Evolutionary conservation across 2,329 filamentous ascomycete species (phyloP).

Genomic region (Macrophomina tecta): DNA sequence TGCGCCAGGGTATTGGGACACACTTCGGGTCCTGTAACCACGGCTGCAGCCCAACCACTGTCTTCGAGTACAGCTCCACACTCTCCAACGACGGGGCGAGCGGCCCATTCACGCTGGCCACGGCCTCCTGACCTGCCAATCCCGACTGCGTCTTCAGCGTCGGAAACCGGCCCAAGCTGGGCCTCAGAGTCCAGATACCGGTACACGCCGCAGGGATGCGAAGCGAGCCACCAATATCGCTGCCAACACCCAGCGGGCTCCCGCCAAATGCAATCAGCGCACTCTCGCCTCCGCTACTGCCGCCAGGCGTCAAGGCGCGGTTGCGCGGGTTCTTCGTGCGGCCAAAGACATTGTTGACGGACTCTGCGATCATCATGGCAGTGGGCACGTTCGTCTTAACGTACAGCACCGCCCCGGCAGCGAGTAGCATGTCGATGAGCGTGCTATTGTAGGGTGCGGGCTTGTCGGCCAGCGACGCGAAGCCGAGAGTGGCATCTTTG

Average conservation of each 20-base stretch:
- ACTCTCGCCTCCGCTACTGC: conserved; percentile 71
- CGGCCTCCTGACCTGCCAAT: conserved; percentile 69
- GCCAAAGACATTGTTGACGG: conserved; percentile 69
- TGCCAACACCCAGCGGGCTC: conserved; percentile 66
- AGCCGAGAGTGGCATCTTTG: conserved; percentile 67
- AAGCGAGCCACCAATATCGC: conserved; percentile 67
- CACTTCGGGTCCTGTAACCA: conserved; percentile 61
- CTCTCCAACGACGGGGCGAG: conserved; percentile 64
- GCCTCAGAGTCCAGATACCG: conserved; percentile 63
- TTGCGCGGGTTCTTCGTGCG: conserved; percentile 68
- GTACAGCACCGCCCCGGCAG: conserved; percentile 70
- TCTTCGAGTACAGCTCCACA: conserved; percentile 50
- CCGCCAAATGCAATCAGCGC: conserved; percentile 67
- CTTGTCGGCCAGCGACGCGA: conserved; percentile 65
- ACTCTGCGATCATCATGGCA: conserved; percentile 73
- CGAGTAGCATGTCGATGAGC: conserved; percentile 63
- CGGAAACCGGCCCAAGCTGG: conserved; percentile 66
- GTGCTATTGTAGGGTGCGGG: conserved; percentile 63
- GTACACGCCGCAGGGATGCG: conserved; percentile 64
- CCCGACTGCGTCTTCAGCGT: conserved; percentile 61
- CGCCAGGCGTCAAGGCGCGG: conserved; percentile 65
- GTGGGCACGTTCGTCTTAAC: conserved; percentile 74
- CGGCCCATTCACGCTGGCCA: conserved; percentile 68
- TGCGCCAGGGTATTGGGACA: conserved; percentile 60
- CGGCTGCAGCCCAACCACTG: conserved; percentile 52